phyloP scores from a whole-genome alignment of 179 eudicot genomes.

The Sideroxylon spinosum region DNA sequence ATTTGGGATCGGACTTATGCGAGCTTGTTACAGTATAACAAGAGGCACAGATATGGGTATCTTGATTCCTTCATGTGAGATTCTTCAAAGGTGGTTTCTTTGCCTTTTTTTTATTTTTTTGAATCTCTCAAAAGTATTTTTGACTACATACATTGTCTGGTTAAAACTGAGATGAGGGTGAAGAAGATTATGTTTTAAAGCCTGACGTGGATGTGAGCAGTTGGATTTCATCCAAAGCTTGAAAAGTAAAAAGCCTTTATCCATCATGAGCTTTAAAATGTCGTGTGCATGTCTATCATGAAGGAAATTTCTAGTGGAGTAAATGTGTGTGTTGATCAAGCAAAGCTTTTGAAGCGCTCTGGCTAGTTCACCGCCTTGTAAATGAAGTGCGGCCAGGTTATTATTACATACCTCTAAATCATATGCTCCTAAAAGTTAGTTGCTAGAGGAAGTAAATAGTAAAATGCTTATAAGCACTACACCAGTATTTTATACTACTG shows the following conservation, averaged over 20 bases:
- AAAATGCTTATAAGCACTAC: no score
- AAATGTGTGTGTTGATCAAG: no score
- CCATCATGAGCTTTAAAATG: neutral
- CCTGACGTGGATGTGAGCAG: neutral
- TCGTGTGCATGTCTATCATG: no score
- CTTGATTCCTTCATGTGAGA: constrained; percentile 51
- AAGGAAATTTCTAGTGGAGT: no score
- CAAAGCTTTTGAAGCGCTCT: no score
- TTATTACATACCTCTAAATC: no score
- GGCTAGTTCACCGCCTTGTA: no score
- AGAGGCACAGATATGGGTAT: constrained; percentile 48
- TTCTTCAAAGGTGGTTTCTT: neutral
- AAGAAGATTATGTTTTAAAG: neutral
- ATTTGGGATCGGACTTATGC: constrained; percentile 92
- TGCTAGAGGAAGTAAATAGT: no score
- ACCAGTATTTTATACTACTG: no score
- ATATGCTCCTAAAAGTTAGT: no score
- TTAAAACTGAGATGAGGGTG: neutral
- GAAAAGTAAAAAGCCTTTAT: neutral
- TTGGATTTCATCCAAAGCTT: neutral
- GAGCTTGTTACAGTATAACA: constrained; percentile 70
- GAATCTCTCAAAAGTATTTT: neutral
- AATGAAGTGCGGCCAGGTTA: no score
- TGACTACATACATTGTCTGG: neutral
- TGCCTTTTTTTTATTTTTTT: neutral